phyloP scores from a whole-genome alignment of 495 filamentous ascomycete species.

The Penicillium goetzii region DNA sequence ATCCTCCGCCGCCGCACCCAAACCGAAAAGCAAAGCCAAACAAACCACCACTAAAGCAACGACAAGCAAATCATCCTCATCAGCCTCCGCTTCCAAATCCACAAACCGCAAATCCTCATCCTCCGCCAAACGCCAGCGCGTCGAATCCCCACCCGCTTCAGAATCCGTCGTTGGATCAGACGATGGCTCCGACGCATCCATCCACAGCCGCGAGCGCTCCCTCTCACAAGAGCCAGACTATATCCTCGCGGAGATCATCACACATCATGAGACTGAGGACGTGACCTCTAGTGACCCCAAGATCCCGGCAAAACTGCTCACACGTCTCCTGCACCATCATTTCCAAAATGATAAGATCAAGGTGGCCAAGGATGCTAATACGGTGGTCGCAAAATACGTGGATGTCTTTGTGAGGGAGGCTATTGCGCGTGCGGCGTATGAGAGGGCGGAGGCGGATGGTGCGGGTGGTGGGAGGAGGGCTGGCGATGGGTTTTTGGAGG shows the following conservation, averaged over 20 bases:
- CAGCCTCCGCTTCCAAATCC: slow-evolving; percentile 21
- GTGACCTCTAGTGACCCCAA: slow-evolving; percentile 48
- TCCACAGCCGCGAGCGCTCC: slow-evolving; percentile 26
- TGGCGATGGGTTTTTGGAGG: slow-evolving; percentile 73
- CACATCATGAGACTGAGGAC: slow-evolving; percentile 33
- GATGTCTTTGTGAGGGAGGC: slow-evolving; percentile 93
- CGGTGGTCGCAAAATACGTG: slow-evolving; percentile 80
- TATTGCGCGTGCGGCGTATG: slow-evolving; percentile 76
- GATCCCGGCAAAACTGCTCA: slow-evolving; percentile 76
- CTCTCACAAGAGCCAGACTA: slow-evolving; percentile 44
- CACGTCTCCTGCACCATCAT: slow-evolving; percentile 73
- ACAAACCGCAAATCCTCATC: slow-evolving; percentile 21
- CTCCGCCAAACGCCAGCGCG: slow-evolving; percentile 18
- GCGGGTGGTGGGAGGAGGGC: slow-evolving; percentile 32
- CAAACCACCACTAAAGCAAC: slow-evolving; percentile 27
- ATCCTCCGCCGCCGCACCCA: slow-evolving; percentile 25
- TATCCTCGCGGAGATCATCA: slow-evolving; percentile 52
- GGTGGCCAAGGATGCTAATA: slow-evolving; percentile 79
- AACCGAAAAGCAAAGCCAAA: slow-evolving; percentile 34
- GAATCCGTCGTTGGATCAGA: slow-evolving; percentile 28
- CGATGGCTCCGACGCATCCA: slow-evolving; percentile 29
- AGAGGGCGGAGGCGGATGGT: slow-evolving; percentile 56
- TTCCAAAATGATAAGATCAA: slow-evolving; percentile 71
- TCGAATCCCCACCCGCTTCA: slow-evolving; percentile 20
- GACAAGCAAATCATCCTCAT: slow-evolving; percentile 21